Base-by-base conservation (phyloP, 345 rosid genomes). In the Euclidium syriacum region DNA sequence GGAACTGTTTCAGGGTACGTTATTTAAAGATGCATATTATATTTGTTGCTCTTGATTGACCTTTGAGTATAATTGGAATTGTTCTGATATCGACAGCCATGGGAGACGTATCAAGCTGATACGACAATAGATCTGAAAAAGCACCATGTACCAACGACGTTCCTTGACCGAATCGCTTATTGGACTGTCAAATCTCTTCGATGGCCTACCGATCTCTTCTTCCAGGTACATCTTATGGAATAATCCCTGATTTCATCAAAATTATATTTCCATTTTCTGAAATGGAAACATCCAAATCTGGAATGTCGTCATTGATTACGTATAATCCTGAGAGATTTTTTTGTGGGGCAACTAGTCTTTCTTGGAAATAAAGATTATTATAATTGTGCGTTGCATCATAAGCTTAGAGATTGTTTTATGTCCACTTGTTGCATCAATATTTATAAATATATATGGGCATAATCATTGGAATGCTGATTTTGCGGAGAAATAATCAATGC, bases 181-280 rank as follows among this genome's bases (percentile, higher is more conserved):
- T 85, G 84, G 85, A 78, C 86, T 15, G 95, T 88, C 51, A 85
- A 83, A 69, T n/a, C 78, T 63, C 73, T 88, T 47, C 70, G 91
- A 12, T 83, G 56, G 81, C 91, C 95, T 6, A 80, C 91, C 0
- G 91, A 88, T 59, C 3, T 88, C 14, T 81, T 88, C 81, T 88
- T 83, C 51, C 91, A 83, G 89, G 95, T 86, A 69, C 23, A 35
- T 29, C 22, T 7, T 41, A 30, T 26, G n/a, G n/a, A n/a, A n/a
- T n/a, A n/a, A n/a, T 40, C 29, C 32, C 19, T 41, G 5, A 16
- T 2, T 41, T 25, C 50, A 4, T 30, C 23, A 14, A n/a, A n/a
- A n/a, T 22, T 5, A 50, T 2, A 30, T 30, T 18, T 0, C 10
- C 32, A 25, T 29, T 42, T 20, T 34, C 7, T 25, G 19, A 42